Conservation (phyloP, 139 green algal species). For the Chlorella vulgaris region DNA sequence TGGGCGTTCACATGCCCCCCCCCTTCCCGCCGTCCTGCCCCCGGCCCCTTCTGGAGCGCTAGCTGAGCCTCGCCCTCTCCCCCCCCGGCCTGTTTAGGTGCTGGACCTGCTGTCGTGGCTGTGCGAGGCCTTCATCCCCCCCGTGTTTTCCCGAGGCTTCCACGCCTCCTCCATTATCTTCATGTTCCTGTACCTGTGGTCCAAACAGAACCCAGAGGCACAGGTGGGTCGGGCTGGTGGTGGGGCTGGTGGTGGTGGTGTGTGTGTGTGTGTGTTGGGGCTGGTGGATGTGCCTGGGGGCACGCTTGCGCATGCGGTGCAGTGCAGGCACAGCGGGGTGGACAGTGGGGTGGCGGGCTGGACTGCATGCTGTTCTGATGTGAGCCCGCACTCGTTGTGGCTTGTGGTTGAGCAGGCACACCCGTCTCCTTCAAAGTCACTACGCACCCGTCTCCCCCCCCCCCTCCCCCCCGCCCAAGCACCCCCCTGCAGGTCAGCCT, state of each 20-base stretch:
- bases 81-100: not conserved
- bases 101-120: slow-evolving; percentile 33
- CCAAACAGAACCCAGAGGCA: slow-evolving; percentile 43
- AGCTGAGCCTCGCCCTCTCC: not conserved
- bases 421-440: not conserved
- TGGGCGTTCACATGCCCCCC: too few species aligned
- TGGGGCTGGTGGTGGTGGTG: too few species aligned
- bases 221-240: slow-evolving; percentile 45
- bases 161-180: slow-evolving; percentile 63
- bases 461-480: not conserved
- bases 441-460: not conserved
- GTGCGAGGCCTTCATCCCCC: slow-evolving; percentile 17
- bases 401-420: too few species aligned
- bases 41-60: not conserved
- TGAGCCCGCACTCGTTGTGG: too few species aligned
- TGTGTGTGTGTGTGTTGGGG: too few species aligned
- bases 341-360: too few species aligned
- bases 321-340: not conserved
- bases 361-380: too few species aligned
- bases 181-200: slow-evolving; percentile 80
- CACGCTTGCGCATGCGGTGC: not conserved
- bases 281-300: slow-evolving; percentile 54
- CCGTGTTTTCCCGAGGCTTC: slow-evolving; percentile 50
- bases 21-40: too few species aligned
- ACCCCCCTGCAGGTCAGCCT: slow-evolving; percentile 54